Base-by-base conservation (phyloP, 768 basidiomycete species). In the Tremella yokohamensis region DNA sequence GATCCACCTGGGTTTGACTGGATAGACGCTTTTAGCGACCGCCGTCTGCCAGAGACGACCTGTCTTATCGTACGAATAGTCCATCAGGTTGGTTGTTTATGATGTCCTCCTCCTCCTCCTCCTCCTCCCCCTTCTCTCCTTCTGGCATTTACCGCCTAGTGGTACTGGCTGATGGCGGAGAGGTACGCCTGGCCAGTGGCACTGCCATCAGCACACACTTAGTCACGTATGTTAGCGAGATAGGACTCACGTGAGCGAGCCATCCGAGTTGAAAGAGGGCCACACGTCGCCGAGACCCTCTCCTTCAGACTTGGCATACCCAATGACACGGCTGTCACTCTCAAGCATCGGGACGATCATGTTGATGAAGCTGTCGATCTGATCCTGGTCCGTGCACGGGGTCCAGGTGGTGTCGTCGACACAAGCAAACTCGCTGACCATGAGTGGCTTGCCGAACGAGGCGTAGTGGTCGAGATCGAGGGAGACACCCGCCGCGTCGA, bases 311-410 rank as follows among this genome's bases (percentile, higher is more conserved):
- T 72, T 73, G 18, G 71, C 72, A 54, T 77, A 77, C 22, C 69
- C 76, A 60, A 66, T 60, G 22, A 77, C 69, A 20, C 76, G 54
- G 1, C 40, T 40, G 58, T 77, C 76, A 19, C 40, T 50, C 57
- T 78, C 69, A 37, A 78, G 65, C 9, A 76, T 49, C 18, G 63
- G 69, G 45, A 78, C 77, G 56, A 78, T 72, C 13, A 73, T 69
- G 58, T 64, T 60, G 68, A 78, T 76, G 65, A 59, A 78, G 34
- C 38, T 48, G 66, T 78, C 64, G 68, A 78, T 78, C 55, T 72
- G 58, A 45, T 34, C 49, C 58, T 78, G 77, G 64, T 78, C 73
- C 49, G 73, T 71, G 49, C 73, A 76, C 24, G 75, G 74, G 39
- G 56, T 58, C 59, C 72, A 76, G 22, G 62, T 57, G 22, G 49